Conservation (phyloP, 306 rosid species). For the Trichosanthes cucumerina region DNA sequence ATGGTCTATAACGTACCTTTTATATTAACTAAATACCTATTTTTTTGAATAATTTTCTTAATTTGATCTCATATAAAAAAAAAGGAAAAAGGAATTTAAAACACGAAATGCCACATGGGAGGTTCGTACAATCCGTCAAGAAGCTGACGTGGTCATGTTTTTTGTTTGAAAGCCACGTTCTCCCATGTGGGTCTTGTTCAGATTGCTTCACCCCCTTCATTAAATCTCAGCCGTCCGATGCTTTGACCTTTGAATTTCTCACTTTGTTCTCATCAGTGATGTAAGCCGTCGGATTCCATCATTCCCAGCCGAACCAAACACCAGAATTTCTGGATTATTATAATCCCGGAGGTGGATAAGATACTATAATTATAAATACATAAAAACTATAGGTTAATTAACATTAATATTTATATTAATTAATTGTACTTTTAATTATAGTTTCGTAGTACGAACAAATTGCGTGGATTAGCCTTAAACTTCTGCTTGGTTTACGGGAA, state of each 20-base stretch:
- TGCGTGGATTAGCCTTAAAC: neutral
- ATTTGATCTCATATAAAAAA: neutral
- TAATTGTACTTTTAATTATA: neutral
- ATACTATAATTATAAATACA: neutral
- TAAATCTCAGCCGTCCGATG: neutral
- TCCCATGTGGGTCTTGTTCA: slow-evolving; percentile 52
- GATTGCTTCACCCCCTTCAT: neutral
- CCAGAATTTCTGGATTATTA: neutral
- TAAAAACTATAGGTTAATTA: neutral
- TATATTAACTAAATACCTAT: neutral
- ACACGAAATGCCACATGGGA: slow-evolving; percentile 35
- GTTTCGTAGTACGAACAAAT: slow-evolving; percentile 3
- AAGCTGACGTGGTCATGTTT: slow-evolving; percentile 30
- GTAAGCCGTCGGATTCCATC: neutral
- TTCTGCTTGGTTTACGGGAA: neutral
- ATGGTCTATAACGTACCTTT: neutral
- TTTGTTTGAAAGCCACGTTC: slow-evolving; percentile 29
- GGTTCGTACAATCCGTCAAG: slow-evolving; percentile 48
- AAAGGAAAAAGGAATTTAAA: neutral
- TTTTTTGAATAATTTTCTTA: neutral
- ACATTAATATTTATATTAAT: neutral
- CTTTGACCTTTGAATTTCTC: slow-evolving; percentile 1
- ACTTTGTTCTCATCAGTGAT: neutral
- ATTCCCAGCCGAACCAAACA: neutral
- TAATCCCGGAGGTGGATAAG: neutral